Evolutionary conservation across 192 early-diverging fungal species (phyloP), one percentile per base, ranked within the genome.

Genomic region (Backusella tarrabulga): DNA sequence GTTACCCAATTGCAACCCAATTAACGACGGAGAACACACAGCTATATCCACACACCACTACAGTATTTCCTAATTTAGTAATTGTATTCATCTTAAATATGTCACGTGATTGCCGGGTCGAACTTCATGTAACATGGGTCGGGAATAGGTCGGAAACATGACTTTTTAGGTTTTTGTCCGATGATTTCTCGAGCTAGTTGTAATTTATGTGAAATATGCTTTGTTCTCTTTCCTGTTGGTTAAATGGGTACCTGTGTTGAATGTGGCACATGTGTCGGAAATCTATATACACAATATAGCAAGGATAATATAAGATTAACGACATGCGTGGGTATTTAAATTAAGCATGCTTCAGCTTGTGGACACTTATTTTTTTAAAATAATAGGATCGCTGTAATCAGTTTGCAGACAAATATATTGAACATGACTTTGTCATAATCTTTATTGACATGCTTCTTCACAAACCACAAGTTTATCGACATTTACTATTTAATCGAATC

Each of bases 361-460:
- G 38, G 15, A 40, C 12, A 23, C 1, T 75, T 42, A 11, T 32
- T 32, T 32, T 68, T 44, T 17, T 12, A 15, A 46, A 41, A n/a
- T 12, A 34, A 3, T 83, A 90, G 91, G 85, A 88, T 35, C 82
- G 84, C 35, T 95, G 94, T 84, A 87, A 92, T 41, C 85, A 91
- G 52, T 93, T 96, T 79, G 95, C 94, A 46, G 96, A 97, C 88
- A 95, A 95, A 79, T 97, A 97, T 84, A 89, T 96, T 44, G 96
- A 97, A 83, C 91, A 93, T 81, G 96, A 97, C 77, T 88, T 91
- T 76, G 88, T 95, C 19, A 90, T 95, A 52, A 89, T 95, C 70
- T 96, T 96, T 76, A 94, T 97, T 76, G 96, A 97, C 84, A 93
- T 97, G 95, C 79, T 96, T 15, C 85, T 97, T 50, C 92, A 94